A percentile compares a stretch with the other conserved stretches of the same genome.
Evolutionary conservation across 2,329 filamentous ascomycete genomes (phyloP).

Genomic region (Colletotrichum falcatum): DNA sequence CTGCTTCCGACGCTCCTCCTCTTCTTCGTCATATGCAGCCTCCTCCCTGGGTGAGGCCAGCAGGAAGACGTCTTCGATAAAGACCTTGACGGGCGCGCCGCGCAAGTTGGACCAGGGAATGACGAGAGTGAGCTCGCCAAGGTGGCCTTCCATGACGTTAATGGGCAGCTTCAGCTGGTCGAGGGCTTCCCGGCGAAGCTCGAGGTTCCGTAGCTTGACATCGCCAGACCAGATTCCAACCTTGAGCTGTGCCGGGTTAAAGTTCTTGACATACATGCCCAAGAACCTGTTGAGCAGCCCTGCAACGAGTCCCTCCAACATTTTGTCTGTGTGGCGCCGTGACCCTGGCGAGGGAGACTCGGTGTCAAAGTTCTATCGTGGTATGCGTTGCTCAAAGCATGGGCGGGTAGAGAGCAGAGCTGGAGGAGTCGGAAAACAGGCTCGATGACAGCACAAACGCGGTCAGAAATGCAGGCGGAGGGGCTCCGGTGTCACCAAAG

Average conservation of each 20-base stretch:
- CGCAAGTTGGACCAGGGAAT: conserved; percentile 98
- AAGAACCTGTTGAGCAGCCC: conserved; percentile 98
- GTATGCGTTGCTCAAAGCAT: conserved; percentile 25
- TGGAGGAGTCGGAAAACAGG: conserved; percentile 12
- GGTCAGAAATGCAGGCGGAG: neutral
- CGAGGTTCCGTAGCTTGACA: conserved; percentile 92
- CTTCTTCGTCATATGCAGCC: conserved; percentile 90
- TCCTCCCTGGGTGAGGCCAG: conserved; percentile 96
- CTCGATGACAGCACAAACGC: conserved; percentile 3
- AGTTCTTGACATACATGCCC: conserved; percentile 99
- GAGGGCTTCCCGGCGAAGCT: conserved; percentile 92
- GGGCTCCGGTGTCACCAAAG: conserved; percentile 21
- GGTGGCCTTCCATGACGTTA: conserved; percentile 95
- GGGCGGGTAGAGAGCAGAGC: conserved; percentile 17
- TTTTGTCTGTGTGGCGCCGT: conserved; percentile 74
- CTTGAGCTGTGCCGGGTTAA: conserved; percentile 97
- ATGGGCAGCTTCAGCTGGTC: conserved; percentile 97
- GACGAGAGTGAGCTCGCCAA: conserved; percentile 89
- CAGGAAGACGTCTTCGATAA: conserved; percentile 96
- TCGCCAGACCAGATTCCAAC: conserved; percentile 99
- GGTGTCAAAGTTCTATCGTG: conserved; percentile 19
- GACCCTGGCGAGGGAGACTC: conserved; percentile 68
- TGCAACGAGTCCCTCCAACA: conserved; percentile 97
- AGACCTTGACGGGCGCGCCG: conserved; percentile 92
- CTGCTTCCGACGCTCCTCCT: conserved; percentile 88